Evolutionary conservation across 352 stramenopile genomes (phyloP), one percentile per base, ranked within the genome.

Genomic region (Globisporangium cystogenes): DNA sequence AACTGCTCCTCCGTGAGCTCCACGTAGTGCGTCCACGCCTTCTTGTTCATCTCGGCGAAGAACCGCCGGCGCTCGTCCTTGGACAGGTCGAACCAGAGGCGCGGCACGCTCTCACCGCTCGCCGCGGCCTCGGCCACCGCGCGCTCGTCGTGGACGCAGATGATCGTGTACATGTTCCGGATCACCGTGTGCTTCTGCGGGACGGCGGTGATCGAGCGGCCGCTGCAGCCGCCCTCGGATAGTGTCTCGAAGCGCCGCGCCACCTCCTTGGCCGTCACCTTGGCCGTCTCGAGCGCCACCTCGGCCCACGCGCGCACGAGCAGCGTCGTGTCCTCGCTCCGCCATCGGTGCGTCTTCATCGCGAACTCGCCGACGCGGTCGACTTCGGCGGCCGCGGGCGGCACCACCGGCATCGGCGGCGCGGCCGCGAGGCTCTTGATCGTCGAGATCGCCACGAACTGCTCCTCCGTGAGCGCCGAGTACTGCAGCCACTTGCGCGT

Each of bases 401-500:
- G 1, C 7, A 26, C n/a, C 11, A 23, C 21, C 7, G 40, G 18
- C 4, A 24, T n/a, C 12, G 21, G 40, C 40, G 40, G 12, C n/a
- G 40, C 40, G 2, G 40, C 20, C 1, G 40, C 15, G 20, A 45
- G n/a, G 20, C 23, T 23, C n/a, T 45, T 45, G 40, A 45, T 27
- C n/a, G 11, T 3, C 40, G 40, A 45, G n/a, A 45, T 23, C 7
- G 40, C 18, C 40, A 12, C 40, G n/a, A 45, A 45, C 40, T 45
- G 40, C 8, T 7, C n/a, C 20, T 45, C 40, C 40, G 40, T 27
- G 7, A 45, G 21, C 40, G 11, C 27, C 20, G 40, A n/a, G 40
- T 45, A 45, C 40, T 45, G 40, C n/a, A 45, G 40, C 40, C 40
- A 45, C 40, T 45, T 45, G n/a, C 40, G n/a, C 40, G 40, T 45